Evolutionary conservation across 2,329 filamentous ascomycete species (phyloP), one percentile per base, ranked within the genome.

Genomic region (Pseudogymnoascus sp.): DNA sequence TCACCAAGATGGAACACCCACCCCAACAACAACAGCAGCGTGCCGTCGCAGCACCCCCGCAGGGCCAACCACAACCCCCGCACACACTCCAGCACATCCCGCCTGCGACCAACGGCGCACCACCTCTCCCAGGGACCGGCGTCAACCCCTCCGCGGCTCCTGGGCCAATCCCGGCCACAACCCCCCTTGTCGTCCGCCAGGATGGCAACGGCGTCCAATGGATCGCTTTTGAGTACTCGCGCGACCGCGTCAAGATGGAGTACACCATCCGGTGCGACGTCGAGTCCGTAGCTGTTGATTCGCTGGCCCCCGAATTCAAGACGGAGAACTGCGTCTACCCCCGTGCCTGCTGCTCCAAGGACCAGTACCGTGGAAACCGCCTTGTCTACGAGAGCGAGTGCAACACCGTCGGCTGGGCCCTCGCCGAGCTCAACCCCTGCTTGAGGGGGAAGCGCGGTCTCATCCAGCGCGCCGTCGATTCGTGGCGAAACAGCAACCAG

Each of bases 381-480:
- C 79, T 97, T 69, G 90, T 94, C 69, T 99, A 99, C 76, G 94
- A 99, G 79, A 97, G 91, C 14, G 94, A 99, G 78, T 99, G 94
- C 82, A 99, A 99, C 77, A 91, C 92, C 0, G 94, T 99, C n/a
- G 94, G 94, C n/a, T 99, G 94, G 94, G 93, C 93, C 11, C 78
- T 99, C 68, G 94, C 94, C 2, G 89, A 97, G 73, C 79, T 99
- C 62, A 99, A 99, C 75, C 88, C 92, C 6, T 89, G 90, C 64
- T 82, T 97, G 65, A 86, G 93, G 67, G 93, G 93, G 69, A 97
- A 97, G 81, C 85, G 94, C 69, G 94, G 94, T 6, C 82, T 99
- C 65, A 99, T 99, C 69, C 94, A 99, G 79, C 85, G 94, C 67
- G 94, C 94, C 1, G 94, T 99, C 50, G 94, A 99, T 77, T 97